These are phyloP conservation scores for Dittrichia graveolens DNA, from an alignment of 129 eudicot species.

Conservation along the genomic window DNA sequence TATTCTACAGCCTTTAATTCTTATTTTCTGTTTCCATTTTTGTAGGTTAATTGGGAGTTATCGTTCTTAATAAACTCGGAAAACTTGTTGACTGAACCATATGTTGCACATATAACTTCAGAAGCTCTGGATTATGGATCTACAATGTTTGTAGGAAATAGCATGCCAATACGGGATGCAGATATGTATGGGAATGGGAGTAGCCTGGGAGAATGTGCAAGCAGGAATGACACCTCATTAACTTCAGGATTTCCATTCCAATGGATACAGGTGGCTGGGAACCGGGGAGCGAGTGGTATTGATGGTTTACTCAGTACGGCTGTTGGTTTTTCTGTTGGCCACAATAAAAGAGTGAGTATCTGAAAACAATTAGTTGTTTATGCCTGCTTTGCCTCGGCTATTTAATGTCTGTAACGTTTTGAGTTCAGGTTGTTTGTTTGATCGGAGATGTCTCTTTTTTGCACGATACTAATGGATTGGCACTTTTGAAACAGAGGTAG, in stretches of 20 bases:
- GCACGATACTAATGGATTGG: slow-evolving; percentile 94
- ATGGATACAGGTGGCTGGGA: slow-evolving; percentile 67
- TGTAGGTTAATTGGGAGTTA: slow-evolving; percentile 76
- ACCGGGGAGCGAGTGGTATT: slow-evolving; percentile 98
- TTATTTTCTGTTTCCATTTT: slow-evolving; percentile 1
- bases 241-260: slow-evolving; percentile 61
- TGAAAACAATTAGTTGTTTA: neutral
- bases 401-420: neutral
- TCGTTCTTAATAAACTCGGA: slow-evolving; percentile 64
- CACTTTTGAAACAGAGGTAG: slow-evolving; percentile 71
- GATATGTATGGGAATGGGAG: slow-evolving; percentile 74
- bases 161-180: slow-evolving; percentile 96
- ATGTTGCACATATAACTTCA: slow-evolving; percentile 56
- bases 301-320: slow-evolving; percentile 96
- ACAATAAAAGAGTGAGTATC: slow-evolving; percentile 69
- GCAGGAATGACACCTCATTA: slow-evolving; percentile 28
- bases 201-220: slow-evolving; percentile 40
- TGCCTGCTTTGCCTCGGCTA: neutral
- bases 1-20: neutral
- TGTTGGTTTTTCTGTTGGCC: slow-evolving; percentile 90
- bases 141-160: slow-evolving; percentile 82
- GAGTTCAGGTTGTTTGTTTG: slow-evolving; percentile 70
- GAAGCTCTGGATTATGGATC: slow-evolving; percentile 60
- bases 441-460: slow-evolving; percentile 93
- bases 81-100: slow-evolving; percentile 82